phyloP scores from a whole-genome alignment of 164 flowering plant genomes.

The Buxus sempervirens region DNA sequence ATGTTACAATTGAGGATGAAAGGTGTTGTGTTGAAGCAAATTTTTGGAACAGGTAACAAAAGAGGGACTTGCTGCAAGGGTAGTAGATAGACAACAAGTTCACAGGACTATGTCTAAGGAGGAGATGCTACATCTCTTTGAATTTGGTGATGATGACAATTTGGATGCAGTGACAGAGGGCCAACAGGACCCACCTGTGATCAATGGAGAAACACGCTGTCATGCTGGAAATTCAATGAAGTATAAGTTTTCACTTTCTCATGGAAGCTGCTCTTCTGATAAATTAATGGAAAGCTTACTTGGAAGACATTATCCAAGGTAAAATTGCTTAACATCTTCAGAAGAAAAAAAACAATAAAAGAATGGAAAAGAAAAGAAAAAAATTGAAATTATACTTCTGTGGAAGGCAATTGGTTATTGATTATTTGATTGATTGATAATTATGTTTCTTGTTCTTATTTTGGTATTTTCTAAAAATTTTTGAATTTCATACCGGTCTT shows the following conservation, averaged over 20 bases:
- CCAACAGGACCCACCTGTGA: constrained; percentile 26
- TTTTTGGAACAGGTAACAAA: constrained; percentile 68
- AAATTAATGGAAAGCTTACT: constrained; percentile 77
- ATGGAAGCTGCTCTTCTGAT: constrained; percentile 71
- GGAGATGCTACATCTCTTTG: constrained; percentile 92
- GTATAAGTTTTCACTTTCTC: constrained; percentile 37
- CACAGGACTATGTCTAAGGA: constrained; percentile 93
- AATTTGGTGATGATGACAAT: constrained; percentile 88
- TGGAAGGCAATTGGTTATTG: too few relatives aligned
- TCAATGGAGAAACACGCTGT: constrained; percentile 13
- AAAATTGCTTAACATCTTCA: neutral
- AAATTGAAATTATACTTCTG: too few relatives aligned
- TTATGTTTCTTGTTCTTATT: too few relatives aligned
- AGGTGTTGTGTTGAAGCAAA: constrained; percentile 8
- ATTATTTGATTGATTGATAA: too few relatives aligned
- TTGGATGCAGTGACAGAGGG: constrained; percentile 35
- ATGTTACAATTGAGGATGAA: neutral
- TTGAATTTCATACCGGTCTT: too few relatives aligned
- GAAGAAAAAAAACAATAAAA: too few relatives aligned
- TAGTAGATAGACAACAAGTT: constrained; percentile 96
- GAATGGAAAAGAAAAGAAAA: too few relatives aligned
- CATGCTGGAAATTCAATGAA: constrained; percentile 29
- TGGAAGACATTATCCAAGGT: constrained; percentile 75
- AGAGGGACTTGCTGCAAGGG: constrained; percentile 99
- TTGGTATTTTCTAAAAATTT: too few relatives aligned